phyloP scores from a whole-genome alignment of 345 rosid genomes.

The Arabidopsis arenosa region DNA sequence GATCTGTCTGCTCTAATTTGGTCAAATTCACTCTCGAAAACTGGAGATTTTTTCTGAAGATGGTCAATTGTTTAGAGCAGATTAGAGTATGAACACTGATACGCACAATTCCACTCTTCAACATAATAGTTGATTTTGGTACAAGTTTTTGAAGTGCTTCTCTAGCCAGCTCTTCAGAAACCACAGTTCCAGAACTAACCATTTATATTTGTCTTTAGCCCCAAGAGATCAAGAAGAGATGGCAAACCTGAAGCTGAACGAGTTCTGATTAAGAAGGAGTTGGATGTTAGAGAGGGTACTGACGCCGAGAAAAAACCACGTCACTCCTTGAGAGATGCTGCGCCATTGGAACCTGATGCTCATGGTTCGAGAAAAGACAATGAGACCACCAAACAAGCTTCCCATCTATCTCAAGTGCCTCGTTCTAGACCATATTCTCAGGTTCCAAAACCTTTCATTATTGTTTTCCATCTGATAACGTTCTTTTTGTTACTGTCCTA shows the following conservation, averaged over 20 bases:
- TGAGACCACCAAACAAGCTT: slow-evolving; percentile 48
- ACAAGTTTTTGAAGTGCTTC: not conserved
- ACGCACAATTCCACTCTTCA: too few species aligned
- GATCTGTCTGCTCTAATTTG: not conserved
- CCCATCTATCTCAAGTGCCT: slow-evolving; percentile 55
- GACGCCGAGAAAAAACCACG: slow-evolving; percentile 54
- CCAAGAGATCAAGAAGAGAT: slow-evolving; percentile 82
- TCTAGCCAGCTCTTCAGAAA: not conserved
- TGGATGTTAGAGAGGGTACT: slow-evolving; percentile 46
- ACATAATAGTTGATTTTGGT: not conserved
- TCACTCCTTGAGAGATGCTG: slow-evolving; percentile 58
- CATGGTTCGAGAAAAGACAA: slow-evolving; percentile 49
- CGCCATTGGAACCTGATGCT: slow-evolving; percentile 61
- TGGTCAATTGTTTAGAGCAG: not conserved
- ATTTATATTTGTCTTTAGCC: slow-evolving; percentile 49
- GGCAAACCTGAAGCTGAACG: slow-evolving; percentile 65
- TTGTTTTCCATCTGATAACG: not conserved
- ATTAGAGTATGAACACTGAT: too few species aligned
- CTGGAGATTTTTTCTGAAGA: not conserved
- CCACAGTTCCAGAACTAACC: not conserved
- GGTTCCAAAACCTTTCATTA: slow-evolving; percentile 48
- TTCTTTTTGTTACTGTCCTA: slow-evolving; percentile 8
- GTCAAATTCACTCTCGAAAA: not conserved
- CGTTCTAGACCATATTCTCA: slow-evolving; percentile 70
- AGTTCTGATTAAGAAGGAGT: slow-evolving; percentile 42